Evolutionary conservation across 169 alveolate species (phyloP).

Genomic region (Cryptosporidium ubiquitum): DNA sequence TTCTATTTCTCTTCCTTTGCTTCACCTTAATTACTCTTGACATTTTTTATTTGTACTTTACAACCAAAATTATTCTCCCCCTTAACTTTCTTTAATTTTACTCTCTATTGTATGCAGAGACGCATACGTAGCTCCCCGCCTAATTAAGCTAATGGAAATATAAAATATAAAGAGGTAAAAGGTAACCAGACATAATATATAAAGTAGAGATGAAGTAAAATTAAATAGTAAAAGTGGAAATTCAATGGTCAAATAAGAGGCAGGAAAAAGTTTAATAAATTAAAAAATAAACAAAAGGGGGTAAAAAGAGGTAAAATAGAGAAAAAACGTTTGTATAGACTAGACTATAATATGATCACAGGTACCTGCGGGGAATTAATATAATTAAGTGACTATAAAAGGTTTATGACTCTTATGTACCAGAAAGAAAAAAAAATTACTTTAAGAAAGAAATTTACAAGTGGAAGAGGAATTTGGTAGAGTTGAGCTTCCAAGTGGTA

Average conservation of each 20-base stretch:
- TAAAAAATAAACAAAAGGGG: background rate
- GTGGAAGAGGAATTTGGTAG: slow-evolving; percentile 4
- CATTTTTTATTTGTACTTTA: no score
- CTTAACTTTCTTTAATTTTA: background rate
- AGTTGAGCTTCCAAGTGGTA: slow-evolving; percentile 11
- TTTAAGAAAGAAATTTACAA: background rate
- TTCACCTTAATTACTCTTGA: background rate
- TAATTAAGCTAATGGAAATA: background rate
- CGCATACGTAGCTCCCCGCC: slow-evolving; percentile 1
- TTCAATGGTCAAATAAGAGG: slow-evolving; percentile 19
- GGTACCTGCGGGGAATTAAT: slow-evolving; percentile 68
- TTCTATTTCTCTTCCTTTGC: background rate
- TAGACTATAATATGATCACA: slow-evolving; percentile 73
- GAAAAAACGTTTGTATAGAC: slow-evolving; percentile 42
- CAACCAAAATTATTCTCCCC: background rate
- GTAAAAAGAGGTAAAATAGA: slow-evolving; percentile 32
- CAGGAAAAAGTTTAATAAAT: background rate
- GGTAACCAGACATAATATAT: slow-evolving; percentile 18
- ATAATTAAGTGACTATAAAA: slow-evolving; percentile 13
- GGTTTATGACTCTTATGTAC: slow-evolving; percentile 37
- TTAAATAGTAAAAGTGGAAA: slow-evolving; percentile 1
- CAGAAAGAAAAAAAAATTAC: background rate
- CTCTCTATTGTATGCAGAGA: background rate
- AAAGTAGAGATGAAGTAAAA: background rate
- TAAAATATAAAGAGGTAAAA: background rate